Base-by-base conservation (phyloP, 768 basidiomycete genomes). In the Pulveroboletus frians region DNA sequence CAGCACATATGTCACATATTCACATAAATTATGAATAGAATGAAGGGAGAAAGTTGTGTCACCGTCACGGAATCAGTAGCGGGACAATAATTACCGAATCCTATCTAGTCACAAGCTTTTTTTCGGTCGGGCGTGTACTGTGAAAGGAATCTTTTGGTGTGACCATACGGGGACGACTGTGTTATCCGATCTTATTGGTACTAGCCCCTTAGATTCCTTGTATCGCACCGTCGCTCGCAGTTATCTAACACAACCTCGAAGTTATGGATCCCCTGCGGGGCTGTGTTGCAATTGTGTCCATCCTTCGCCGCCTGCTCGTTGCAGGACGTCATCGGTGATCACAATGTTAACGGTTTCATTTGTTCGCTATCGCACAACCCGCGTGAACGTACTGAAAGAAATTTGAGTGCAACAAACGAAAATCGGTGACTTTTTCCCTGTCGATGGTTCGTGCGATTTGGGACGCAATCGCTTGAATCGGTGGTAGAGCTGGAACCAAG, bases 191-290 rank as follows among this genome's bases (percentile, higher is more conserved):
- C n/a, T n/a, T n/a, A n/a, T n/a, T n/a, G n/a, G n/a, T n/a, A n/a
- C n/a, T n/a, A n/a, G n/a, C n/a, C n/a, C n/a, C n/a, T n/a, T n/a
- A n/a, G n/a, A n/a, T 26, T 26, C 23, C 23, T 26, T 26, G 23
- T 6, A 1, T 9, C 15, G 5, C 13, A 3, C 14, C 1, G 4
- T 1, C 0, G 3, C 26, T n/a, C 4, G 5, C 2, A 20, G 0
- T 15, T 49, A 9, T 50, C 47, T 26, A 26, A 26, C 39, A 47
- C 43, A 43, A 52, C 34, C 55, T 63, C 40, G 56, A 49, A 20
- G 13, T 55, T 23, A 57, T 54, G 51, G 60, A 54, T 18, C 50
- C 57, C 11, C 18, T 56, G 45, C 27, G 48, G 7, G 52, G 48
- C 53, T 2, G 26, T 47, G 7, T 56, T 50, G 51, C 49, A 49